A percentile compares a stretch with the other conserved stretches of the same genome.
These are phyloP conservation scores for Diutina sp. DNA, from an alignment of 1,139 yeast species.

Conservation along the genomic window DNA sequence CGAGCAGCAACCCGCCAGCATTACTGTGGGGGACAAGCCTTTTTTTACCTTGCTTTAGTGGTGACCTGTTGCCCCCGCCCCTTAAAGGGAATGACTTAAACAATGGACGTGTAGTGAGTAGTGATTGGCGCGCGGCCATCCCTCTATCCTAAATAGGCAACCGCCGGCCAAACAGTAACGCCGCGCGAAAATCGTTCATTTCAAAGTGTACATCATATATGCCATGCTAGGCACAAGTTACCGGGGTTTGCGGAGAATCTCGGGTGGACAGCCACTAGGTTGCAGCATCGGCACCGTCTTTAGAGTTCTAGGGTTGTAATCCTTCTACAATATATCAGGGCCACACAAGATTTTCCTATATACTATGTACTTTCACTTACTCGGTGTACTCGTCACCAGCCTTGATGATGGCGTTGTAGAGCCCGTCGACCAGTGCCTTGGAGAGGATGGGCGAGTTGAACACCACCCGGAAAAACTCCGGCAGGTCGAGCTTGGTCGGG, in stretches of 20 bases:
- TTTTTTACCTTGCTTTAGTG: too few species aligned
- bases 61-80: too few species aligned
- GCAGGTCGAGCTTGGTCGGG: constrained; percentile 36
- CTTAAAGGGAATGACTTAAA: background rate
- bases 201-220: background rate
- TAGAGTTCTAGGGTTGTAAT: too few species aligned
- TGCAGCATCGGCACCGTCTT: background rate
- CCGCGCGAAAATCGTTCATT: background rate
- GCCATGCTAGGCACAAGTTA: background rate
- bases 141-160: background rate
- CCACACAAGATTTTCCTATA: background rate
- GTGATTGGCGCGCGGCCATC: background rate
- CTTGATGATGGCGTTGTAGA: background rate
- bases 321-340: background rate
- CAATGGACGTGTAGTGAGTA: background rate
- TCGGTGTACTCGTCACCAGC: background rate
- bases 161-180: background rate
- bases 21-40: background rate
- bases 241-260: background rate
- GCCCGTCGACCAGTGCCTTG: background rate
- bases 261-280: background rate
- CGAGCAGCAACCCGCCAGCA: background rate
- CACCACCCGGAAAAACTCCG: constrained; percentile 80
- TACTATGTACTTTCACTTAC: background rate
- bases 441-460: constrained; percentile 51